phyloP scores from a whole-genome alignment of 306 rosid genomes.

The Senna siamea region DNA sequence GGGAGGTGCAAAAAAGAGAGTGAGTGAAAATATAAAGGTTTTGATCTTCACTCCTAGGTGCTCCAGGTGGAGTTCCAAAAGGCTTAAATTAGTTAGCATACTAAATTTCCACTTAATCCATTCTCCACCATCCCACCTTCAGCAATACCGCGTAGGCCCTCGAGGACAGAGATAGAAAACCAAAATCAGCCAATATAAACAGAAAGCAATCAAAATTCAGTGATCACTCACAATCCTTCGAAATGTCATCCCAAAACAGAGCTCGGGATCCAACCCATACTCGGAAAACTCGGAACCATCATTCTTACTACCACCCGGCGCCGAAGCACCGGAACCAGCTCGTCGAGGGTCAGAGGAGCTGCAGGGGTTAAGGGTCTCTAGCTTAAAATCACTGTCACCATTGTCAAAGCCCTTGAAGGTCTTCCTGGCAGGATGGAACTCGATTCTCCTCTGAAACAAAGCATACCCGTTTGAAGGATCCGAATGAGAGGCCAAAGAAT shows the following conservation, averaged over 20 bases:
- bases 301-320: slow-evolving; percentile 45
- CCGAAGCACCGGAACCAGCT: slow-evolving; percentile 31
- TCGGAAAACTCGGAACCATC: slow-evolving; percentile 70
- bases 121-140: background rate
- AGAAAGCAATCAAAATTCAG: slow-evolving; percentile 4
- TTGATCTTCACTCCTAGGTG: background rate
- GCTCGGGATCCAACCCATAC: slow-evolving; percentile 86
- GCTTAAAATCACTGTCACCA: slow-evolving; percentile 60
- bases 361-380: slow-evolving; percentile 83
- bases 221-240: slow-evolving; percentile 77
- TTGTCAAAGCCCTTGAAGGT: slow-evolving; percentile 60
- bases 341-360: slow-evolving; percentile 40
- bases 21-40: too few species aligned
- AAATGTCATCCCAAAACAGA: slow-evolving; percentile 74
- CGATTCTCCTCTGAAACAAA: slow-evolving; percentile 51
- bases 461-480: slow-evolving; percentile 36
- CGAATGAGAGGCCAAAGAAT: slow-evolving; percentile 28
- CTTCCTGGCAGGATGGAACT: slow-evolving; percentile 58
- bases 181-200: background rate
- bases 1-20: too few species aligned
- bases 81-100: background rate
- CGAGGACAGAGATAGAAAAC: background rate
- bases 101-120: background rate
- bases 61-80: background rate
- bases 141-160: too few species aligned